Percentiles rank a stretch among this genome's conserved stretches.
phyloP scores from a whole-genome alignment of 1,139 yeast species.

The Keqinozyma sinolaborantium region DNA sequence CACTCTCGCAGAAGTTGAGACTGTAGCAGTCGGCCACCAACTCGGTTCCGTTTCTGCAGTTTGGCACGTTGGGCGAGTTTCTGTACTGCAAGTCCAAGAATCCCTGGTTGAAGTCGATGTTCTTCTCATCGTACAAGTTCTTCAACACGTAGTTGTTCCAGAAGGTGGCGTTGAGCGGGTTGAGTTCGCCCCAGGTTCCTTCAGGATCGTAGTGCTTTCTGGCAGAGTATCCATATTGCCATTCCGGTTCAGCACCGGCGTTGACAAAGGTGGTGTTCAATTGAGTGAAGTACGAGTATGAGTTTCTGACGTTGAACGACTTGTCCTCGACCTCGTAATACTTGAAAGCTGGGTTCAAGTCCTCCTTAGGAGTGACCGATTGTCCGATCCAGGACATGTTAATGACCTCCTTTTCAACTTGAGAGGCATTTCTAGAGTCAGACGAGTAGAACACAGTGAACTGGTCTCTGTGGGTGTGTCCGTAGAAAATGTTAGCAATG shows the following conservation, averaged over 20 bases:
- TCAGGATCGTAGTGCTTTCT: constrained; percentile 47
- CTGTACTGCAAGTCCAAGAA: constrained; percentile 50
- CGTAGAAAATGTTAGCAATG: constrained; percentile 66
- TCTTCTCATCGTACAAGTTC: constrained; percentile 28
- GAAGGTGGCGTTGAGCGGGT: constrained; percentile 58
- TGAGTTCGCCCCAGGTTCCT: constrained; percentile 43
- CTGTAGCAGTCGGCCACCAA: constrained; percentile 33
- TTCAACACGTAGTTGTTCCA: constrained; percentile 45
- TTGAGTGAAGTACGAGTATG: constrained; percentile 52
- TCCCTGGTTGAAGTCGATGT: constrained; percentile 40
- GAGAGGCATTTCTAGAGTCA: constrained; percentile 31
- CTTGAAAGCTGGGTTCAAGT: constrained; percentile 68
- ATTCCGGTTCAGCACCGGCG: constrained; percentile 48
- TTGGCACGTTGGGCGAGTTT: constrained; percentile 47
- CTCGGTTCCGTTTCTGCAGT: constrained; percentile 34
- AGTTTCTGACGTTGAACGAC: constrained; percentile 59
- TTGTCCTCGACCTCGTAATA: constrained; percentile 65
- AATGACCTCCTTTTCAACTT: constrained; percentile 31
- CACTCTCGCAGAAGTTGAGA: constrained; percentile 41
- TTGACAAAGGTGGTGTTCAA: constrained; percentile 50
- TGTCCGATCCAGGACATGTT: constrained; percentile 65
- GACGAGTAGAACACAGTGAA: constrained; percentile 54
- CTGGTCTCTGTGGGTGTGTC: constrained; percentile 72
- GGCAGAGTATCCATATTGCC: constrained; percentile 55
- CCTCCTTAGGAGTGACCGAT: constrained; percentile 58